Percentiles rank a stretch among this genome's conserved stretches.
Evolutionary conservation across 176 grass and related monocot genomes (phyloP).

Genomic region (Oryza nivara): DNA sequence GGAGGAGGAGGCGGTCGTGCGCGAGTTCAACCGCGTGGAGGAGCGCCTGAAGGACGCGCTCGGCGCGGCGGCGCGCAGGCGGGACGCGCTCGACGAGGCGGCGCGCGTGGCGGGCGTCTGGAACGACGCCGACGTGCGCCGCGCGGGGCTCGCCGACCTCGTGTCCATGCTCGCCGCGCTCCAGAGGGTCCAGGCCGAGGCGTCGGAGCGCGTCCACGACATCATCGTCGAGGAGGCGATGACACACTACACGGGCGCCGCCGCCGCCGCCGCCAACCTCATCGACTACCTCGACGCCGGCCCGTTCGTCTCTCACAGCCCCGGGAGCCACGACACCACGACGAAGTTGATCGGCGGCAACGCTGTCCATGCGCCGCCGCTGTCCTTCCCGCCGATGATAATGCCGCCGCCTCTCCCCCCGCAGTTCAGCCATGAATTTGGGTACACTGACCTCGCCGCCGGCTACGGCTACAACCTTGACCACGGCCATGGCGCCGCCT

Average conservation of each 20-base stretch:
- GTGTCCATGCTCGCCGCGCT: constrained; percentile 27
- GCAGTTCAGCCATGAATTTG: constrained; percentile 4
- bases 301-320: background rate
- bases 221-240: constrained; percentile 29
- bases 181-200: constrained; percentile 42
- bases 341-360: background rate
- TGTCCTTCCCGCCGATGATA: background rate
- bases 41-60: constrained; percentile 1
- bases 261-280: background rate
- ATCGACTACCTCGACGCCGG: constrained; percentile 7
- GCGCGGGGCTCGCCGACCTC: constrained; percentile 12
- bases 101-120: constrained; percentile 27
- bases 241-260: background rate
- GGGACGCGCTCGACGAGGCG: constrained; percentile 35
- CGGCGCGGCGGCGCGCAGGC: constrained; percentile 23
- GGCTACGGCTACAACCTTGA: constrained; percentile 24
- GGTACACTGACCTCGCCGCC: background rate
- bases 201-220: background rate
- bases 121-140: constrained; percentile 12
- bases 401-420: background rate
- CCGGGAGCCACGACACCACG: background rate
- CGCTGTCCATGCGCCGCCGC: background rate
- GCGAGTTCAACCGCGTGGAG: constrained; percentile 6
- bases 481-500: constrained; percentile 1
- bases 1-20: background rate